phyloP scores from a whole-genome alignment of 2,329 filamentous ascomycete genomes.

The Cryphonectria nitschkei region DNA sequence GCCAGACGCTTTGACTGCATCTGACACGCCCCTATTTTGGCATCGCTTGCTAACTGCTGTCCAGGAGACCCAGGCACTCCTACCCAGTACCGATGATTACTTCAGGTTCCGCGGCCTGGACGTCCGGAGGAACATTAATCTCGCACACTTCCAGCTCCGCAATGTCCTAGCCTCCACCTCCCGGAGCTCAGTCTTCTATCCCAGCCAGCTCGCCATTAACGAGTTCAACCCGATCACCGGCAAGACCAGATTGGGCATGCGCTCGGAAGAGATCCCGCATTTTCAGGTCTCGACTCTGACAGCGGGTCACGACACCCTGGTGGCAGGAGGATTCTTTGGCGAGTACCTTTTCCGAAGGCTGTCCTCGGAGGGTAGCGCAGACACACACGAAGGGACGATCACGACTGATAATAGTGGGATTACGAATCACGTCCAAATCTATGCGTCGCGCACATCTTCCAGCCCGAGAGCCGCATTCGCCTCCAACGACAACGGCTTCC shows the following conservation, averaged over 20 bases:
- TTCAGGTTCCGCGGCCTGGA: slow-evolving; percentile 64
- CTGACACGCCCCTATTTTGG: neutral
- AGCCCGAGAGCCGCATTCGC: slow-evolving; percentile 62
- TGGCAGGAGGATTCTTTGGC: slow-evolving; percentile 63
- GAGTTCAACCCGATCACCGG: slow-evolving; percentile 57
- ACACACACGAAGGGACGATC: slow-evolving; percentile 49
- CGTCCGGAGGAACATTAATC: slow-evolving; percentile 54
- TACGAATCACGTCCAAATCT: slow-evolving; percentile 67
- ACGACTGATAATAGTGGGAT: slow-evolving; percentile 58
- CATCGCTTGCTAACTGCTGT: slow-evolving; percentile 1
- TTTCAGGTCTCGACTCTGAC: slow-evolving; percentile 55
- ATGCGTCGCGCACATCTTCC: slow-evolving; percentile 55
- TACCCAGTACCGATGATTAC: slow-evolving; percentile 51
- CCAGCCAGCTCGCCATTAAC: slow-evolving; percentile 52
- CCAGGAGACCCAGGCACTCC: slow-evolving; percentile 37
- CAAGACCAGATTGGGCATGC: slow-evolving; percentile 49
- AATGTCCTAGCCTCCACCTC: slow-evolving; percentile 63
- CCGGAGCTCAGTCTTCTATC: slow-evolving; percentile 61
- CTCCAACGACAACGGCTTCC: slow-evolving; percentile 64
- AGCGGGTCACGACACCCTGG: slow-evolving; percentile 57
- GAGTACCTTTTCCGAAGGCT: slow-evolving; percentile 56
- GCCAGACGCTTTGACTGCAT: slow-evolving; percentile 18
- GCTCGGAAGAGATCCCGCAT: slow-evolving; percentile 29
- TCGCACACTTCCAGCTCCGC: slow-evolving; percentile 70
- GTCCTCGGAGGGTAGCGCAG: slow-evolving; percentile 40